Conservation (phyloP, 179 eudicot species). For the Sideroxylon spinosum region DNA sequence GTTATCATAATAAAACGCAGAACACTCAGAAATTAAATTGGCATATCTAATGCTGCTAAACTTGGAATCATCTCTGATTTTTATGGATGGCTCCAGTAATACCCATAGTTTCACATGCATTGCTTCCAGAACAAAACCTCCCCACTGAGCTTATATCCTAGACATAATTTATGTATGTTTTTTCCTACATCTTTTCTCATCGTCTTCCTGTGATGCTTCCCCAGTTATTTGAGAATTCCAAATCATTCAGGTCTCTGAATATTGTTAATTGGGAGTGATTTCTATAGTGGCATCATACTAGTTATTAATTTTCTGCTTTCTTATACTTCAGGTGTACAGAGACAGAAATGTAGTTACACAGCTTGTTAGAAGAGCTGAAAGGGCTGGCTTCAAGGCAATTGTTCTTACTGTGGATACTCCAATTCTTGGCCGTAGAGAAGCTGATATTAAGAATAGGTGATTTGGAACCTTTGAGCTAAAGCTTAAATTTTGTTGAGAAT, state of each 20-base stretch:
- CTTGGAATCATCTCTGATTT: neutral
- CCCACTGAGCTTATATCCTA: neutral
- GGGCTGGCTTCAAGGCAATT: conserved; percentile 86
- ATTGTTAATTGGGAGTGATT: neutral
- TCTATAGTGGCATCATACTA: neutral
- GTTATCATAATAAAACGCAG: neutral
- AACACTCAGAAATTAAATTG: neutral
- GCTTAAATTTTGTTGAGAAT: neutral
- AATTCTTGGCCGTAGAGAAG: conserved; percentile 80
- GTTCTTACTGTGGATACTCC: conserved; percentile 93
- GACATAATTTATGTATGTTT: neutral
- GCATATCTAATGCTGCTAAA: neutral
- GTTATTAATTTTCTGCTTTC: neutral
- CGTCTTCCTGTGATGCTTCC: neutral
- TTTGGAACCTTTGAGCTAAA: neutral
- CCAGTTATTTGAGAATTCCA: neutral
- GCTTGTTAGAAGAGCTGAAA: conserved; percentile 82
- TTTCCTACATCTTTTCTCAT: neutral
- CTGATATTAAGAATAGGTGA: conserved; percentile 87
- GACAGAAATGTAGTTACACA: conserved; percentile 66
- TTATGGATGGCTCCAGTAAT: neutral
- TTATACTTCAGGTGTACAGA: conserved; percentile 45
- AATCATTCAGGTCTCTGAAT: neutral
- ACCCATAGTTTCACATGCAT: neutral
- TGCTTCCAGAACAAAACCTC: neutral